Conservation (phyloP, 2,329 filamentous ascomycete genomes). For the Colletotrichum trifolii region DNA sequence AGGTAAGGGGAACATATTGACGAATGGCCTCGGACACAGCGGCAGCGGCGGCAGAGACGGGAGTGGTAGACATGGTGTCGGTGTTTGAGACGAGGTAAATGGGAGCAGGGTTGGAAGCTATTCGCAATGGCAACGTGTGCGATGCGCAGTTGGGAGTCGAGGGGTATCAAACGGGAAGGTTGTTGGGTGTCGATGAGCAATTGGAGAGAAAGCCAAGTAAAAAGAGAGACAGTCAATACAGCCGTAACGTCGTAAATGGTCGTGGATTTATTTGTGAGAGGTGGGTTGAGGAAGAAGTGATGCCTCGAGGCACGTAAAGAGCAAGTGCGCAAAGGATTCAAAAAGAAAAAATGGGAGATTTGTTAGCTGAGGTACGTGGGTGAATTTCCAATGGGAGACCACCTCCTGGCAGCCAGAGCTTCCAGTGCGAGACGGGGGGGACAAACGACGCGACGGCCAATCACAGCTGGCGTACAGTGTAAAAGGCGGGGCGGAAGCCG, state of each 20-base stretch:
- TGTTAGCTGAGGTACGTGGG: constrained; percentile 1
- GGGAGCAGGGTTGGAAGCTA: background rate
- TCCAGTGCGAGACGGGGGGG: constrained; percentile 8
- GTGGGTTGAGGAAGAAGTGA: constrained; percentile 13
- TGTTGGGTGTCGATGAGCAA: background rate
- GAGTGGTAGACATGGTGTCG: constrained; percentile 24
- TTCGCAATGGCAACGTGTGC: constrained; percentile 20
- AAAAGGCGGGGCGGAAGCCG: constrained; percentile 14
- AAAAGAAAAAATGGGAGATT: constrained; percentile 9
- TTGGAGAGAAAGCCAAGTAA: background rate
- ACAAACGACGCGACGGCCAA: constrained; percentile 9
- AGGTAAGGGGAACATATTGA: constrained; percentile 87
- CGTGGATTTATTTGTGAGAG: constrained; percentile 16
- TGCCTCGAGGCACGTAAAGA: constrained; percentile 10
- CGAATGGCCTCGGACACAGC: constrained; percentile 42
- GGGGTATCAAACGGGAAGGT: constrained; percentile 30
- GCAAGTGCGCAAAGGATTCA: background rate
- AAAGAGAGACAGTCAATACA: constrained; percentile 34
- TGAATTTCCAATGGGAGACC: too few relatives aligned
- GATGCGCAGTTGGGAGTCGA: constrained; percentile 1
- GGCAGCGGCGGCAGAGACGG: constrained; percentile 3
- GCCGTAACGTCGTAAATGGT: constrained; percentile 36
- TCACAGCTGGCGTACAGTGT: constrained; percentile 9
- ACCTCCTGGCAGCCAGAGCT: too few relatives aligned
- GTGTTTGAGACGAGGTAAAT: background rate